These are phyloP conservation scores for Mycena rebaudengoi DNA, from an alignment of 768 basidiomycete species.

Conservation along the genomic window DNA sequence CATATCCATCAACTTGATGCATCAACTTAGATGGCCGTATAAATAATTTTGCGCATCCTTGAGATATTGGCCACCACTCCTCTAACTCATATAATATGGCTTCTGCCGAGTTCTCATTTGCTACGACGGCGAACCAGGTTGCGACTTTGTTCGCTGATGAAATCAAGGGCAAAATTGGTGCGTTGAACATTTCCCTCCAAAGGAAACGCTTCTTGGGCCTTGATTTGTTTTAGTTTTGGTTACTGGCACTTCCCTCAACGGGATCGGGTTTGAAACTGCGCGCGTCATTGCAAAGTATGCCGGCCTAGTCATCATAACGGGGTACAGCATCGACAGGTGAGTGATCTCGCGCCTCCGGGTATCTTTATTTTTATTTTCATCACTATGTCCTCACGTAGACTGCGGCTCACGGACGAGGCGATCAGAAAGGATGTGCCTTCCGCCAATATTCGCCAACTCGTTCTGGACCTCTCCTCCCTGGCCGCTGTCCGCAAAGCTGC, in stretches of 20 bases:
- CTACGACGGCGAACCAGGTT: not conserved
- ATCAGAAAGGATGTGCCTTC: not conserved
- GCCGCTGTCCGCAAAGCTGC: constrained; percentile 10
- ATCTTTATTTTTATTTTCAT: not conserved
- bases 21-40: no score
- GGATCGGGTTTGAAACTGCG: constrained; percentile 9
- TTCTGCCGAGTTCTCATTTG: not conserved
- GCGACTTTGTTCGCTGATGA: not conserved
- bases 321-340: not conserved
- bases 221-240: constrained; percentile 1
- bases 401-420: not conserved
- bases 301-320: not conserved
- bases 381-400: not conserved
- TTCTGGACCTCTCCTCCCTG: constrained; percentile 10
- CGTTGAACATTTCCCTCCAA: not conserved
- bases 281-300: constrained; percentile 1
- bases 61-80: no score
- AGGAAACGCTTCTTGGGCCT: not conserved
- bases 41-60: no score
- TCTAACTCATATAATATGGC: no score
- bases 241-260: constrained; percentile 13
- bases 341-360: no score
- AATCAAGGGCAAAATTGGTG: not conserved
- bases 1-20: no score
- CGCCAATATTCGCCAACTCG: not conserved